These are phyloP conservation scores for Suillus tomentosus DNA, from an alignment of 768 basidiomycete genomes.

Conservation along the genomic window DNA sequence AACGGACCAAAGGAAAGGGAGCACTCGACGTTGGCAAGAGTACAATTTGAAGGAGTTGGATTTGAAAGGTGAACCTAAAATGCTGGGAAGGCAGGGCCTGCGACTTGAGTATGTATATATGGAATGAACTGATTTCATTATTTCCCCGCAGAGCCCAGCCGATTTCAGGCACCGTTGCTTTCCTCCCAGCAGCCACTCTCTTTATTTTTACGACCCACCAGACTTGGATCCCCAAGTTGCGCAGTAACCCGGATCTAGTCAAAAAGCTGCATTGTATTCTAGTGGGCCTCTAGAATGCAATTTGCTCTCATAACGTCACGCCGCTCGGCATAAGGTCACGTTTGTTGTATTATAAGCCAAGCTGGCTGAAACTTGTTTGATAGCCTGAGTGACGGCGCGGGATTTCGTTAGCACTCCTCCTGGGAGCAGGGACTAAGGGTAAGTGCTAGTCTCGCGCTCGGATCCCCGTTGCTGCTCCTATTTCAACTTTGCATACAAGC, in stretches of 20 bases:
- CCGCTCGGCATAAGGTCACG: too few species aligned
- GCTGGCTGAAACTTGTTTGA: not conserved
- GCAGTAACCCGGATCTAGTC: not conserved
- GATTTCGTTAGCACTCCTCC: not conserved
- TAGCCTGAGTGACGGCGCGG: not conserved
- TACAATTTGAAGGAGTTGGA: conserved; percentile 5
- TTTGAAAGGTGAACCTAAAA: conserved; percentile 1
- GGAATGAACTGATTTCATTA: conserved; percentile 17
- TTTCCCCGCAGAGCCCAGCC: conserved; percentile 27
- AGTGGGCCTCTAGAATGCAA: not conserved
- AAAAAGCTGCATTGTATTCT: too few species aligned
- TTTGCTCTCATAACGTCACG: too few species aligned
- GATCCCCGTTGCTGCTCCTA: not conserved
- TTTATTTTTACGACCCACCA: not conserved
- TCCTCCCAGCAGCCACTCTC: not conserved
- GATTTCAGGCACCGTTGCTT: conserved; percentile 5
- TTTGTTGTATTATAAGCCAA: not conserved
- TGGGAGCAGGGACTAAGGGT: not conserved
- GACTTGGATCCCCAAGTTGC: not conserved
- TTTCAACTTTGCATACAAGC: not conserved
- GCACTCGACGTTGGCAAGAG: not conserved
- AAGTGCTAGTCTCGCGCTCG: not conserved
- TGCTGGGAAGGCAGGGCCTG: not conserved
- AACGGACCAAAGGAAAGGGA: conserved; percentile 2
- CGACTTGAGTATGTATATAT: conserved; percentile 10